A percentile compares a stretch with the other conserved stretches of the same genome.
Conservation (phyloP, 805 yeast genomes). For the Lipomyces lipofer region DNA sequence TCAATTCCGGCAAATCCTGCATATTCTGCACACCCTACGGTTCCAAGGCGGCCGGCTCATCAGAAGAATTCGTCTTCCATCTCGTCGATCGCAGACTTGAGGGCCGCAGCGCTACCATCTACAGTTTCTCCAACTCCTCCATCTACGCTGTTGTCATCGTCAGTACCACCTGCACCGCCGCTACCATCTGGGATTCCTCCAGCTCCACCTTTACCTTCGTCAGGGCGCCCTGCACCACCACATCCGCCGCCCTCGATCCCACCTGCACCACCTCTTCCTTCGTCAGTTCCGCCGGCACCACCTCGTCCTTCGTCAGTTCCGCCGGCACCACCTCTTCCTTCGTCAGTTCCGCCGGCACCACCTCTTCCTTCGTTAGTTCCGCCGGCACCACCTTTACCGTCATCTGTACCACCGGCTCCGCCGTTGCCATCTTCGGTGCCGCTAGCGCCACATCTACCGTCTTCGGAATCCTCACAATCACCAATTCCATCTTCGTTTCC, state of each 20-base stretch:
- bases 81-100: conserved; percentile 1
- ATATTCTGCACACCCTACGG: conserved; percentile 20
- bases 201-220: conserved; percentile 28
- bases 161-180: conserved; percentile 7
- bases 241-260: conserved; percentile 1
- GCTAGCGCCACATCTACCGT: conserved; percentile 31
- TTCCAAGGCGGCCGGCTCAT: conserved; percentile 24
- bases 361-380: conserved; percentile 33
- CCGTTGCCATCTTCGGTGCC: conserved; percentile 28
- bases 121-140: conserved; percentile 2
- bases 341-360: conserved; percentile 32
- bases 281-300: conserved; percentile 8
- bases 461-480: conserved; percentile 29
- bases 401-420: conserved; percentile 3
- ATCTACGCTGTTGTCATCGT: conserved; percentile 2
- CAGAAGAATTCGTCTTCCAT: conserved; percentile 21
- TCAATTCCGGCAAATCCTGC: too few relatives aligned
- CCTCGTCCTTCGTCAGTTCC: conserved; percentile 25
- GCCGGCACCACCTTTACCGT: conserved; percentile 31
- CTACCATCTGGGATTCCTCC: conserved; percentile 27
- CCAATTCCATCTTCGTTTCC: conserved; percentile 3
- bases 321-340: conserved; percentile 40
- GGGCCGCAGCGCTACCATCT: conserved; percentile 6
- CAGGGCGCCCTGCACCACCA: conserved; percentile 17
- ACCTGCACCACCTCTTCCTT: conserved; percentile 4